These are phyloP conservation scores for Euphrasia confusa DNA, from an alignment of 257 asterid genomes.

Conservation along the genomic window DNA sequence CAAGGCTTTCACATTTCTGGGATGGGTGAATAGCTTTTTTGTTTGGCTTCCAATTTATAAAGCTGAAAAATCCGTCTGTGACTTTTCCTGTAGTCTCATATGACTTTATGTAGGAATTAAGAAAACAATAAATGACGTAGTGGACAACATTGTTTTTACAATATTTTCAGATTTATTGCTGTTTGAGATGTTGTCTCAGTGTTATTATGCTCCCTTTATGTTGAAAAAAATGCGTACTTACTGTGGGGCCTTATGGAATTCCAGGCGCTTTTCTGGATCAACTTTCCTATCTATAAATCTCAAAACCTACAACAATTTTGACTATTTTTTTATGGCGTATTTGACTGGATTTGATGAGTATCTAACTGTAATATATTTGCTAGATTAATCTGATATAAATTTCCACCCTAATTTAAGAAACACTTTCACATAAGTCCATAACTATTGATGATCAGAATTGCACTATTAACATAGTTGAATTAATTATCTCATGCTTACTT, in stretches of 20 bases:
- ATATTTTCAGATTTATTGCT: not conserved
- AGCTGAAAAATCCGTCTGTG: too few relatives aligned
- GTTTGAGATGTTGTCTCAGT: slow-evolving; percentile 3
- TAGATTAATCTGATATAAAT: slow-evolving; percentile 4
- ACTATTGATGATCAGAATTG: slow-evolving; percentile 11
- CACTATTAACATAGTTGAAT: not conserved
- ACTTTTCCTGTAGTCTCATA: not conserved
- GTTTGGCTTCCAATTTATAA: not conserved
- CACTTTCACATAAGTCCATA: not conserved
- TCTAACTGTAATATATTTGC: not conserved
- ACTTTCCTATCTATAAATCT: not conserved
- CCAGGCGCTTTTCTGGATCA: not conserved
- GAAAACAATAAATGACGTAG: not conserved
- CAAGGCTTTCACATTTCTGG: not conserved
- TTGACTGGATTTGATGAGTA: slow-evolving; percentile 5
- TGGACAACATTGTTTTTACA: not conserved
- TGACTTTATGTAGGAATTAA: slow-evolving; percentile 6
- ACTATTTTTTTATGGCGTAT: not conserved
- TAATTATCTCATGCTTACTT: not conserved
- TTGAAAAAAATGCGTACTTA: not conserved
- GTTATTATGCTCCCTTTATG: not conserved
- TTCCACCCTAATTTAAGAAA: not conserved
- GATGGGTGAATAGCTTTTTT: not conserved
- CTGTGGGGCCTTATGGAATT: not conserved
- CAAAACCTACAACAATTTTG: not conserved